A percentile compares a stretch with the other conserved stretches of the same genome.
phyloP scores from a whole-genome alignment of 495 filamentous ascomycete genomes.

The Penicillium coffeae region DNA sequence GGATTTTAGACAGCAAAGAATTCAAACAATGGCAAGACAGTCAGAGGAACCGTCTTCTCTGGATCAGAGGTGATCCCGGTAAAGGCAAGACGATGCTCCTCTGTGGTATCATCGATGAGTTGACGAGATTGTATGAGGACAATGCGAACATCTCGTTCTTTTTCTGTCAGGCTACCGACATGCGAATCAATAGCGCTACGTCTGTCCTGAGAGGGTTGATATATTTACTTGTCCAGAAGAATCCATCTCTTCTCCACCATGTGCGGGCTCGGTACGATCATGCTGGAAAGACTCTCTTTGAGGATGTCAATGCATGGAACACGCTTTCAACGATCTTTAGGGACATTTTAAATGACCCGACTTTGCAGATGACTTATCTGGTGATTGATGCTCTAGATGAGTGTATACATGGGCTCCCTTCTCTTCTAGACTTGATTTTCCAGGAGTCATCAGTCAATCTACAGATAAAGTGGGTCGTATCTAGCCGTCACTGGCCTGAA shows the following conservation, averaged over 20 bases:
- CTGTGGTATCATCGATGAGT: not conserved
- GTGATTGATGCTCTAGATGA: not conserved
- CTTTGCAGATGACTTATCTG: not conserved
- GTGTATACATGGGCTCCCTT: not conserved
- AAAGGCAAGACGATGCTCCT: slow-evolving; percentile 4
- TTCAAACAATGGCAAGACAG: not conserved
- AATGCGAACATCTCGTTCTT: not conserved
- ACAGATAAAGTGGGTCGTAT: slow-evolving; percentile 1
- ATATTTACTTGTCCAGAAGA: not conserved
- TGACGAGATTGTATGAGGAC: not conserved
- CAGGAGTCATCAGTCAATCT: not conserved
- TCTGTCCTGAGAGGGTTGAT: not conserved
- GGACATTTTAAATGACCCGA: not conserved
- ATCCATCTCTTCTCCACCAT: not conserved
- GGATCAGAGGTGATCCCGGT: slow-evolving; percentile 1
- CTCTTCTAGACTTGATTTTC: not conserved
- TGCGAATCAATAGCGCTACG: not conserved
- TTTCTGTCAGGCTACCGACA: slow-evolving; percentile 1
- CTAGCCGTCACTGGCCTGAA: slow-evolving; percentile 1
- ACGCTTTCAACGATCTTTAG: not conserved
- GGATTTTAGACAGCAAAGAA: not conserved
- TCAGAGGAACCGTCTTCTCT: not conserved
- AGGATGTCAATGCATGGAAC: slow-evolving; percentile 1
- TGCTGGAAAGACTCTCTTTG: not conserved
- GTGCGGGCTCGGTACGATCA: not conserved